phyloP scores from a whole-genome alignment of 2,329 filamentous ascomycete genomes.

The Ascosphaera pollenicola region DNA sequence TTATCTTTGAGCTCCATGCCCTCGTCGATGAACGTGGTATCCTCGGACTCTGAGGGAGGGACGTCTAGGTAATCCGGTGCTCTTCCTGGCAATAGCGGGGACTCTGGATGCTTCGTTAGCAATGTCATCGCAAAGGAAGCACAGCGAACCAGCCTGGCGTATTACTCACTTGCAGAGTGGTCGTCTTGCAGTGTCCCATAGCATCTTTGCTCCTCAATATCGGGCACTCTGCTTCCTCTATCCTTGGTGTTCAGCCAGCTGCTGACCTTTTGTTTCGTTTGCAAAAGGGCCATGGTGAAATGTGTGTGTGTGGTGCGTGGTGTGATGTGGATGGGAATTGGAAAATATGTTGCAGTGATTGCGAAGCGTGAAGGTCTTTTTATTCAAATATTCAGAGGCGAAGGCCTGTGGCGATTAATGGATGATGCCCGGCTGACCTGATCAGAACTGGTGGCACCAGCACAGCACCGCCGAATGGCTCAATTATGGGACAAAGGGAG shows the following conservation, averaged over 20 bases:
- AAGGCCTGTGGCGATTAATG: no score
- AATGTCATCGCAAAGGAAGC: background rate
- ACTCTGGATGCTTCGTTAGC: background rate
- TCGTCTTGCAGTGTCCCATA: background rate
- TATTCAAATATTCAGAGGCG: no score
- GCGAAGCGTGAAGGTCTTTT: no score
- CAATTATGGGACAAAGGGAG: no score
- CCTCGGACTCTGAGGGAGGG: no score
- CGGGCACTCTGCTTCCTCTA: background rate
- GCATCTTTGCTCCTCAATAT: background rate
- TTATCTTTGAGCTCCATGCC: constrained; percentile 6
- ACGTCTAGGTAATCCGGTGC: background rate
- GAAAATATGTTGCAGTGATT: no score
- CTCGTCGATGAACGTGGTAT: constrained; percentile 6
- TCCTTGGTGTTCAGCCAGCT: background rate
- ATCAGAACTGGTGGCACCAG: no score
- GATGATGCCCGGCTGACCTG: no score
- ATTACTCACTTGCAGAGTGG: background rate
- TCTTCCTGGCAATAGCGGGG: background rate
- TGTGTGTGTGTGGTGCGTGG: no score
- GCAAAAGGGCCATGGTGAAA: background rate
- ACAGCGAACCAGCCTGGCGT: no score
- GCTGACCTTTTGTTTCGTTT: background rate
- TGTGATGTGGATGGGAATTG: no score
- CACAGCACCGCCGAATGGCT: no score